These are phyloP conservation scores for Nicotiana attenuata DNA, from an alignment of 257 asterid genomes.

Conservation along the genomic window DNA sequence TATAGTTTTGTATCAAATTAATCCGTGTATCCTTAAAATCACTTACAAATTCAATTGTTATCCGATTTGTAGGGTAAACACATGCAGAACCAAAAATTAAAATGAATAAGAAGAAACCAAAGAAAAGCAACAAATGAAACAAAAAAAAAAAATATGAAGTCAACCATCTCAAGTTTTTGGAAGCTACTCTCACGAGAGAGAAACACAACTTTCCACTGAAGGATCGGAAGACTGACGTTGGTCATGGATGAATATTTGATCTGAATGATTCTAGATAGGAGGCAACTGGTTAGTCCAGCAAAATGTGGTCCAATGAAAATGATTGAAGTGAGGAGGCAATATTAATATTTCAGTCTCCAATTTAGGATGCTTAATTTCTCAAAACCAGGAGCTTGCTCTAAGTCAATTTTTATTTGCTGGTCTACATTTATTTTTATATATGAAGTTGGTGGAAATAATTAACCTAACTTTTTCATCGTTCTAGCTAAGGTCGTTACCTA, in stretches of 20 bases:
- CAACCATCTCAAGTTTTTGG: constrained; percentile 7
- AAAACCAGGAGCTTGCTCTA: too few relatives aligned
- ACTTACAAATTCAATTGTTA: too few relatives aligned
- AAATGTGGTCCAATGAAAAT: constrained; percentile 18
- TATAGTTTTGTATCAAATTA: too few relatives aligned
- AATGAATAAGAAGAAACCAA: not conserved
- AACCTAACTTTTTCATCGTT: constrained; percentile 14
- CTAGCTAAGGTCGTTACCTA: constrained; percentile 22
- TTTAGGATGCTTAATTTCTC: not conserved
- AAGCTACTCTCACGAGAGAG: constrained; percentile 11
- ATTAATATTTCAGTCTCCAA: not conserved
- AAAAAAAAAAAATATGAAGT: not conserved
- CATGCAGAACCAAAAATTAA: too few relatives aligned
- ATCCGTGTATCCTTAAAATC: too few relatives aligned
- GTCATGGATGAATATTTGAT: constrained; percentile 4
- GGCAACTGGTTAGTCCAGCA: constrained; percentile 13
- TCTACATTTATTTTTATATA: not conserved
- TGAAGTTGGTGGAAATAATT: constrained; percentile 26
- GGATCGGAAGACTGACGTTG: not conserved
- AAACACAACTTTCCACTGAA: constrained; percentile 9
- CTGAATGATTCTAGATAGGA: constrained; percentile 2
- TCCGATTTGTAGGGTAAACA: too few relatives aligned
- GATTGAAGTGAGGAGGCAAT: not conserved
- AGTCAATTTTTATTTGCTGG: constrained; percentile 17
- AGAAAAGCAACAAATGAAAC: not conserved